phyloP scores from a whole-genome alignment of 805 yeast genomes.

The Lachancea sp. region DNA sequence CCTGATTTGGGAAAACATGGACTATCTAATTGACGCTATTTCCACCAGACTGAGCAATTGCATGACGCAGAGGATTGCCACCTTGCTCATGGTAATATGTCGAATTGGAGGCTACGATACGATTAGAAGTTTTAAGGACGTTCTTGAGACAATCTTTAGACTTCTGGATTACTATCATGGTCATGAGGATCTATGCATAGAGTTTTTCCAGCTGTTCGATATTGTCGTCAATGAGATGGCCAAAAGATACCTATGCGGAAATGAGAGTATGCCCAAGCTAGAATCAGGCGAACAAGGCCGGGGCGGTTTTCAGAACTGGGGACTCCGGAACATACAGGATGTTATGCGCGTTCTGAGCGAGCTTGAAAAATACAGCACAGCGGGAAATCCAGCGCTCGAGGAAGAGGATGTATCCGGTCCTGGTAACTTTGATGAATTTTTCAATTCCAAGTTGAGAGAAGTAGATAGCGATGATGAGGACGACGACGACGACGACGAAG shows the following conservation, averaged over 20 bases:
- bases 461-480: slow-evolving; percentile 35
- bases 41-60: slow-evolving; percentile 64
- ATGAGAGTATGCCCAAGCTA: slow-evolving; percentile 18
- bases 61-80: slow-evolving; percentile 65
- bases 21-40: slow-evolving; percentile 75
- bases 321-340: slow-evolving; percentile 41
- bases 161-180: slow-evolving; percentile 82
- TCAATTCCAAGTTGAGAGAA: slow-evolving; percentile 31
- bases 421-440: slow-evolving; percentile 31
- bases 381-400: slow-evolving; percentile 15
- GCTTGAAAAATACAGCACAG: slow-evolving; percentile 26
- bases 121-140: slow-evolving; percentile 61
- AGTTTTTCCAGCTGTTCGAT: slow-evolving; percentile 65
- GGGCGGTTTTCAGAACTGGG: slow-evolving; percentile 50
- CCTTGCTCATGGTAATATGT: slow-evolving; percentile 62
- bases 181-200: slow-evolving; percentile 62
- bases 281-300: slow-evolving; percentile 20
- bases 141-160: slow-evolving; percentile 66
- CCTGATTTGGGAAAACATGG: slow-evolving; percentile 62
- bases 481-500: slow-evolving; percentile 13
- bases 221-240: slow-evolving; percentile 48
- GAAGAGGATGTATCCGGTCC: slow-evolving; percentile 1
- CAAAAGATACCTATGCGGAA: slow-evolving; percentile 31
- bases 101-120: slow-evolving; percentile 64
- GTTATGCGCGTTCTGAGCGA: slow-evolving; percentile 40